phyloP scores from a whole-genome alignment of 805 yeast genomes.

The Ogataea sp. region DNA sequence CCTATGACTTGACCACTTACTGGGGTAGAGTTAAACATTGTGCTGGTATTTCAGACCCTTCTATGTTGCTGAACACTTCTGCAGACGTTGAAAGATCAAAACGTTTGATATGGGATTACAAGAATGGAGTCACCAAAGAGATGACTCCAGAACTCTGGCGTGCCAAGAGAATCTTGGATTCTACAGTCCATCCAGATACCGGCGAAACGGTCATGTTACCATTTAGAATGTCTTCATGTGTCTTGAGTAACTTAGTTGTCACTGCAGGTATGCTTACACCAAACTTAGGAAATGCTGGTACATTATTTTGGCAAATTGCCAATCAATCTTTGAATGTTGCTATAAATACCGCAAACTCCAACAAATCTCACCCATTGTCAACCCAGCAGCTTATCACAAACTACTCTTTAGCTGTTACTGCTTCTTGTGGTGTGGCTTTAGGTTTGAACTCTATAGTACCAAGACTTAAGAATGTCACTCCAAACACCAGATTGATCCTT shows the following conservation, averaged over 20 bases:
- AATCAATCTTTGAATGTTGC: slow-evolving; percentile 97
- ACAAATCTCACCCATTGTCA: slow-evolving; percentile 86
- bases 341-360: slow-evolving; percentile 91
- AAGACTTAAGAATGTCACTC: slow-evolving; percentile 58
- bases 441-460: slow-evolving; percentile 94
- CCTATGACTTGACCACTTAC: slow-evolving; percentile 72
- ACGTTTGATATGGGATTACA: slow-evolving; percentile 58
- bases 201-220: slow-evolving; percentile 91
- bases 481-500: slow-evolving; percentile 61
- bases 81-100: slow-evolving; percentile 59
- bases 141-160: slow-evolving; percentile 84
- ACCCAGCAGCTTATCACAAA: slow-evolving; percentile 70
- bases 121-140: slow-evolving; percentile 51
- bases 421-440: slow-evolving; percentile 91
- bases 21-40: slow-evolving; percentile 95
- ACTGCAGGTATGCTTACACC: slow-evolving; percentile 99
- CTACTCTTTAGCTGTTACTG: slow-evolving; percentile 83
- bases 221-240: slow-evolving; percentile 95
- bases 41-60: slow-evolving; percentile 87
- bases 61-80: slow-evolving; percentile 71
- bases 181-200: slow-evolving; percentile 93
- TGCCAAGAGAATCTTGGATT: slow-evolving; percentile 80
- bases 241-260: slow-evolving; percentile 85
- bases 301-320: slow-evolving; percentile 95
- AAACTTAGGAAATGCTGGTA: slow-evolving; percentile 79